phyloP scores from a whole-genome alignment of 1,284 basidiomycete species.

The Paramarasmius palmivorus region DNA sequence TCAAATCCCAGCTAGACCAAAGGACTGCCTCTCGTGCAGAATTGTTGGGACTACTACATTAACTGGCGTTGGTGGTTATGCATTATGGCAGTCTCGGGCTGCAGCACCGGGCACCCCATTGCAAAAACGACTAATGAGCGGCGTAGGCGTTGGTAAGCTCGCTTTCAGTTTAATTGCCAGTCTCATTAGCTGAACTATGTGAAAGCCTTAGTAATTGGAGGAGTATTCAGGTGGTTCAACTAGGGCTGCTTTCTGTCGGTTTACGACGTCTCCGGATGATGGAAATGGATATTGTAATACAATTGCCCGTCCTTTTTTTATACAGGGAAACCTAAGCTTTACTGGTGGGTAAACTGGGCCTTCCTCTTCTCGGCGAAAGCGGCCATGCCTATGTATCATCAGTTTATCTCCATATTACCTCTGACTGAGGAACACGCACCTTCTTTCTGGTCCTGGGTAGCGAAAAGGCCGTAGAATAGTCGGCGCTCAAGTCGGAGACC shows the following conservation, averaged over 20 bases:
- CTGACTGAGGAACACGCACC: constrained; percentile 47
- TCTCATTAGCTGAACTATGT: constrained; percentile 1
- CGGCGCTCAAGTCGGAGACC: constrained; percentile 89
- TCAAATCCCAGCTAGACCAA: constrained; percentile 8
- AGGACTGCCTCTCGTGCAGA: constrained; percentile 53
- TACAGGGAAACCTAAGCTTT: constrained; percentile 11
- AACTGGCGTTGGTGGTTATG: constrained; percentile 49
- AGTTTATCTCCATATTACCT: constrained; percentile 3
- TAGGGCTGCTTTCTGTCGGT: too few species aligned
- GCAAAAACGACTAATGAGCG: constrained; percentile 48
- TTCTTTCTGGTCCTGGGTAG: constrained; percentile 97
- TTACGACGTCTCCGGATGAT: too few species aligned
- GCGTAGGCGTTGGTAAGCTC: constrained; percentile 48
- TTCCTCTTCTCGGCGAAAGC: constrained; percentile 99
- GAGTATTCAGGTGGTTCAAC: constrained; percentile 40
- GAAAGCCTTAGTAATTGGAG: constrained; percentile 33
- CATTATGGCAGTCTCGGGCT: constrained; percentile 47
- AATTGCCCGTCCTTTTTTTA: not conserved
- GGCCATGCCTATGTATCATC: constrained; percentile 69
- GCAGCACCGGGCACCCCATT: constrained; percentile 44
- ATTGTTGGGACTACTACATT: constrained; percentile 51
- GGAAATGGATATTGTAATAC: too few species aligned
- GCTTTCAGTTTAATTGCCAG: not conserved
- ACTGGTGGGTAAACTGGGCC: constrained; percentile 75
- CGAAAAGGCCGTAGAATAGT: constrained; percentile 92